Evolutionary conservation across 2,329 filamentous ascomycete species (phyloP), one percentile per base, ranked within the genome.

Genomic region (Monilinia vaccinii-corymbosi): DNA sequence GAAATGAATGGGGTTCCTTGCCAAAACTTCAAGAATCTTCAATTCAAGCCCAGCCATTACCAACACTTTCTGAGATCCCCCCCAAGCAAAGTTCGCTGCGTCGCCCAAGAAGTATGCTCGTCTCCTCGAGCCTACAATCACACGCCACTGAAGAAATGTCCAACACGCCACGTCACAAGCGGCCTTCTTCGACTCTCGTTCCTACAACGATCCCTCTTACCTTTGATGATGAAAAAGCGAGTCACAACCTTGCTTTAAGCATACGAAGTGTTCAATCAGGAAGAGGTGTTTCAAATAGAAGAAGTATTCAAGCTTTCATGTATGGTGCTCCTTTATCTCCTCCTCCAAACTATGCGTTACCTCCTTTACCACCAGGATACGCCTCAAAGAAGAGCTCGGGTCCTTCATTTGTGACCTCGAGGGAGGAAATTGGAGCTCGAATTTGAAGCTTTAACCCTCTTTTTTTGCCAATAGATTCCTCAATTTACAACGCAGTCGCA

Each of bases 311-410:
- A 16, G 53, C 56, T 10, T 62, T 72, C 1, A 60, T 67, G 9
- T 65, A 65, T 48, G 69, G 70, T 11, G 69, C 70, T 11, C 70
- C 71, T 5, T 69, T 68, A 42, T 67, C 68, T 4, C 71, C 71
- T 2, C 71, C 71, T 25, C 71, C 71, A 47, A 57, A 66, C 47
- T 70, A 66, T 60, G 70, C 69, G 3, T 56, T 72, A 21, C 71
- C 71, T 28, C 69, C 71, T 42, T 38, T 72, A 9, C 69, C 70
- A 13, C 62, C 67, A 1, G 63, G 57, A 32, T 36, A 13, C 53
- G 57, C 49, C 18, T 11, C 32, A 16, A 32, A 4, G 61, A 58
- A 36, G 47, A 58, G n/a, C 13, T n/a, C 16, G 2, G 46, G 56
- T 9, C n/a, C 51, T 42, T 21, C 49, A n/a, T 31, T 44, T 23